phyloP scores from a whole-genome alignment of 148 eudicot species.

The Talinum fruticosum region DNA sequence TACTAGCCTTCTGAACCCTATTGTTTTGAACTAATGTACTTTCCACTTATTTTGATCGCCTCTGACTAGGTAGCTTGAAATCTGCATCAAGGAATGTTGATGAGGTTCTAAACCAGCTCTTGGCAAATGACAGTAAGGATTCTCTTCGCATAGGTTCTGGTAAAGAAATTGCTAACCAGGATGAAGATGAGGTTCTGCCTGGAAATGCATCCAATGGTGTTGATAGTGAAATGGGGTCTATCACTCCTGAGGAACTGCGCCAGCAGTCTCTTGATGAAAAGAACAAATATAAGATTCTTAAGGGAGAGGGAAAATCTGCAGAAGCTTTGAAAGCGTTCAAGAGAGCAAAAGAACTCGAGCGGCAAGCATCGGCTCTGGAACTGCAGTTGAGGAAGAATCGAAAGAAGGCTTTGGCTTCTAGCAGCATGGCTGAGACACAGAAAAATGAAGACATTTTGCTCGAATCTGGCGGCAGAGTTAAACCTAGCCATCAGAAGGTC shows the following conservation, averaged over 20 bases:
- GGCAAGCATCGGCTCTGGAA: constrained; percentile 82
- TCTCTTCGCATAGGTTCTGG: constrained; percentile 25
- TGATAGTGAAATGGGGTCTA: constrained; percentile 31
- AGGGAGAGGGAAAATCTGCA: constrained; percentile 77
- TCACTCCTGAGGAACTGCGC: constrained; percentile 78
- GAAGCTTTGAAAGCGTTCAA: constrained; percentile 89
- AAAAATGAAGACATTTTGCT: constrained; percentile 32
- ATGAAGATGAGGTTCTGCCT: constrained; percentile 39
- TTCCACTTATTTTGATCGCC: constrained; percentile 24
- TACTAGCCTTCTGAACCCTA: not conserved
- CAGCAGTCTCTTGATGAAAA: constrained; percentile 81
- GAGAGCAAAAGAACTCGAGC: constrained; percentile 82
- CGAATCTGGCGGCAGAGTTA: constrained; percentile 27
- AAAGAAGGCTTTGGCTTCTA: constrained; percentile 55
- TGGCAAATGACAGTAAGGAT: constrained; percentile 51
- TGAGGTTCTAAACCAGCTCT: constrained; percentile 53
- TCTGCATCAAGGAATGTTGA: constrained; percentile 51
- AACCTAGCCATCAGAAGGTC: constrained; percentile 30
- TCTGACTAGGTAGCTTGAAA: constrained; percentile 60
- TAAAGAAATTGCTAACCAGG: constrained; percentile 25
- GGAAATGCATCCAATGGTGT: constrained; percentile 33
- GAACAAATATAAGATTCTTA: constrained; percentile 59
- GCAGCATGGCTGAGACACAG: constrained; percentile 34
- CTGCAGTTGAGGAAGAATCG: constrained; percentile 63
- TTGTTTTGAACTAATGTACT: not conserved